These are phyloP conservation scores for Cymbopogon flexuosus DNA, from an alignment of 202 grass and related monocot species.

Conservation along the genomic window DNA sequence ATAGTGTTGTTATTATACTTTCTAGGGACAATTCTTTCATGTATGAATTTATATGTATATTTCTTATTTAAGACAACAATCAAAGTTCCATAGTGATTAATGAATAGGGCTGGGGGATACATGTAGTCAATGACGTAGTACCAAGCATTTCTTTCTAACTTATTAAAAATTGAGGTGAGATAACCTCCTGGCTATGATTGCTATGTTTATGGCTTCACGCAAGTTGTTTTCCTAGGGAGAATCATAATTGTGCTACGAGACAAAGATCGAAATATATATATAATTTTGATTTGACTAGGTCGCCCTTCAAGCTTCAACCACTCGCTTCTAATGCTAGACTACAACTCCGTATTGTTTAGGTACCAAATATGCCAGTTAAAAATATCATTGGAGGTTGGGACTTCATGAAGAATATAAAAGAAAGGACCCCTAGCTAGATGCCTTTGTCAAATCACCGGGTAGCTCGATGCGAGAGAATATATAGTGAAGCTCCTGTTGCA, in stretches of 20 bases:
- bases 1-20: no score
- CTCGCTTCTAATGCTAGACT: slow-evolving; percentile 7
- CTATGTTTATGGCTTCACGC: slow-evolving; percentile 12
- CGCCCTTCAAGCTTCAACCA: slow-evolving; percentile 15
- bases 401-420: slow-evolving; percentile 30
- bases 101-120: no score
- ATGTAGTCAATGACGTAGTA: neutral
- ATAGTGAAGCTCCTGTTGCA: no score
- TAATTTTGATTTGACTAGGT: slow-evolving; percentile 35
- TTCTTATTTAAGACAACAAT: no score
- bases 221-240: neutral
- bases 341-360: neutral
- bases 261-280: slow-evolving; percentile 24
- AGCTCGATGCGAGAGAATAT: neutral
- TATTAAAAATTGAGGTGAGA: neutral
- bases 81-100: no score
- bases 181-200: slow-evolving; percentile 13
- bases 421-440: slow-evolving; percentile 13
- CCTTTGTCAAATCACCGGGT: slow-evolving; percentile 43
- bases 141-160: neutral
- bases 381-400: slow-evolving; percentile 12
- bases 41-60: no score
- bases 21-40: no score
- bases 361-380: slow-evolving; percentile 9
- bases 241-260: slow-evolving; percentile 39